Evolutionary conservation across 306 rosid species (phyloP).

Genomic region (Vigna radiata): DNA sequence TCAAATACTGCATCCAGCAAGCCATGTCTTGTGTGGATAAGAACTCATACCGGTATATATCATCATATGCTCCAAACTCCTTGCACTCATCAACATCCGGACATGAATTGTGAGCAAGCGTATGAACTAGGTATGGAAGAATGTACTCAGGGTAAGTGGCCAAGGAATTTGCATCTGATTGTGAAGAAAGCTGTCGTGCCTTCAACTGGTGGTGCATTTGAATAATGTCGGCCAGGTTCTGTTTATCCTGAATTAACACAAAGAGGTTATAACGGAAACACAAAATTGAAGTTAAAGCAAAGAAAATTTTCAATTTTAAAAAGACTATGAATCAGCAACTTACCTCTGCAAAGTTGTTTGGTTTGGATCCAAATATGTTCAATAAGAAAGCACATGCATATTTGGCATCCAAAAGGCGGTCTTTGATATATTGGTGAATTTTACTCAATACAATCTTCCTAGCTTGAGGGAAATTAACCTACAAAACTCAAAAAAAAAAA

Average conservation of each 20-base stretch:
- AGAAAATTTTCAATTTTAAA: slow-evolving; percentile 21
- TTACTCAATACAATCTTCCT: slow-evolving; percentile 75
- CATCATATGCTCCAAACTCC: slow-evolving; percentile 81
- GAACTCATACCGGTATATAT: slow-evolving; percentile 69
- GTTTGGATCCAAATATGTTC: slow-evolving; percentile 63
- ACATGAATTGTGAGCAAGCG: slow-evolving; percentile 88
- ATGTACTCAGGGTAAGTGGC: slow-evolving; percentile 84
- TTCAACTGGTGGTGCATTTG: slow-evolving; percentile 88
- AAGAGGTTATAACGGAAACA: slow-evolving; percentile 35
- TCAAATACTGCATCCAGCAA: slow-evolving; percentile 32
- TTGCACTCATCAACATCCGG: slow-evolving; percentile 88
- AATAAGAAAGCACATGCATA: slow-evolving; percentile 84
- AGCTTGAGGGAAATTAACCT: slow-evolving; percentile 85
- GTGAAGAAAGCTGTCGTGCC: slow-evolving; percentile 69
- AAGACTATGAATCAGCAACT: slow-evolving; percentile 36
- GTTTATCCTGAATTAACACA: slow-evolving; percentile 73
- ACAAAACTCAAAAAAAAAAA: slow-evolving; percentile 53
- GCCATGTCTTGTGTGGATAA: slow-evolving; percentile 18
- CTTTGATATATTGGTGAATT: slow-evolving; percentile 90
- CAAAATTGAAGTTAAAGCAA: slow-evolving; percentile 38
- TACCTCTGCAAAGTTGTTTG: slow-evolving; percentile 82
- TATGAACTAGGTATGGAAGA: slow-evolving; percentile 82
- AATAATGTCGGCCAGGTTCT: slow-evolving; percentile 82
- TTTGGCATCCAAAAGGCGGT: slow-evolving; percentile 90
- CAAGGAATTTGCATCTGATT: slow-evolving; percentile 71